phyloP scores from a whole-genome alignment of 2,329 filamentous ascomycete species.

The Ilyonectria sp. region DNA sequence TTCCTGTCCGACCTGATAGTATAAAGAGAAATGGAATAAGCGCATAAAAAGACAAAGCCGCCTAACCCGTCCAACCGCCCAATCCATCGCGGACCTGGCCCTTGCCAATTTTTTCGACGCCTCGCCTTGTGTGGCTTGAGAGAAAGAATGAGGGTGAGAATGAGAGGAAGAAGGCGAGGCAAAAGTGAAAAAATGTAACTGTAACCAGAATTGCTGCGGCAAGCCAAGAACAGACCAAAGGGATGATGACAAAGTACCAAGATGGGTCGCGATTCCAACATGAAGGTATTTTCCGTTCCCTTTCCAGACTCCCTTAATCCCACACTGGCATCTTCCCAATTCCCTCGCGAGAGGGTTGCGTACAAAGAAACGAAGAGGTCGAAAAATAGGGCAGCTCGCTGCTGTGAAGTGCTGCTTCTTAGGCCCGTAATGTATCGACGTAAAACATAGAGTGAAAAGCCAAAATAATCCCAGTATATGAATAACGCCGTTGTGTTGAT shows the following conservation, averaged over 20 bases:
- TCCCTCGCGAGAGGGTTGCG: constrained; percentile 22
- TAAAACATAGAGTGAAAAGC: constrained; percentile 42
- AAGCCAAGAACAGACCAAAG: constrained; percentile 14
- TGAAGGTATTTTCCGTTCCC: constrained; percentile 25
- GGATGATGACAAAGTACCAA: constrained; percentile 19
- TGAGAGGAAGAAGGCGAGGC: constrained; percentile 12
- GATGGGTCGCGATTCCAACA: constrained; percentile 31
- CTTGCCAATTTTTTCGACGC: constrained; percentile 30
- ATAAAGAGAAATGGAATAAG: constrained; percentile 9
- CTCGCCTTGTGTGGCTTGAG: constrained; percentile 16
- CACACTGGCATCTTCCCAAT: constrained; percentile 24
- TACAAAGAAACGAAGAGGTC: constrained; percentile 19
- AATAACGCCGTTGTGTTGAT: constrained; percentile 50
- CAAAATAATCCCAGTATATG: constrained; percentile 43
- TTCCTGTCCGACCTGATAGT: background rate
- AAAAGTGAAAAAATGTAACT: constrained; percentile 1
- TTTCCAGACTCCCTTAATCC: constrained; percentile 30
- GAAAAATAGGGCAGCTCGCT: constrained; percentile 32
- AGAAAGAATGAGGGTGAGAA: constrained; percentile 1
- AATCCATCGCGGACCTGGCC: constrained; percentile 20
- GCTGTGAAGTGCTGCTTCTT: constrained; percentile 32
- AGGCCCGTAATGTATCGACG: constrained; percentile 29
- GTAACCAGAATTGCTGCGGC: constrained; percentile 19
- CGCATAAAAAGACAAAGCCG: constrained; percentile 23
- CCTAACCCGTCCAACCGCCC: constrained; percentile 18